Conservation (phyloP, 1,139 yeast species). For the Scheffersomyces lignicola region DNA sequence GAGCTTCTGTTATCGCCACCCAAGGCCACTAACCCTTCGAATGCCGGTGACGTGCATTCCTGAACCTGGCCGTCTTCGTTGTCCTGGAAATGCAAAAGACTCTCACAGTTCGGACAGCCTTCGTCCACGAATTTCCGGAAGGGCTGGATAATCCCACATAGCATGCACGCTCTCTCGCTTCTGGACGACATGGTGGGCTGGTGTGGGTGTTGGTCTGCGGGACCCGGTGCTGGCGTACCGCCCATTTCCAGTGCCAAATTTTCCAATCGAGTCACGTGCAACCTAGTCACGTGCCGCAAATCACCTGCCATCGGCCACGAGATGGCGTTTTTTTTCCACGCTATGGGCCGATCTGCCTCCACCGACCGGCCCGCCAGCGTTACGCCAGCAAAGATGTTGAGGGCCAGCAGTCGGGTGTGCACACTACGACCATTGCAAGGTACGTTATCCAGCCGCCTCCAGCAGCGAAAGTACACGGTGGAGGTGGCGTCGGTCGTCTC, state of each 20-base stretch:
- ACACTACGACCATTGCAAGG: too few relatives aligned
- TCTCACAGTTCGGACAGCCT: constrained; percentile 98
- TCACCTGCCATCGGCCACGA: too few relatives aligned
- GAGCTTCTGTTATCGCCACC: constrained; percentile 78
- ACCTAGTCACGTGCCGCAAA: too few relatives aligned
- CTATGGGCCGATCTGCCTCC: too few relatives aligned
- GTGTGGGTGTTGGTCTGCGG: too few relatives aligned
- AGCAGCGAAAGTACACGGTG: constrained; percentile 11
- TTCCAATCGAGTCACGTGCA: too few relatives aligned
- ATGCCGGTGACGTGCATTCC: constrained; percentile 94
- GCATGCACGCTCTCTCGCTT: constrained; percentile 94
- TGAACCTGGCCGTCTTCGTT: constrained; percentile 81
- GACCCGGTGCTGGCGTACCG: too few relatives aligned
- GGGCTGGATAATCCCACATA: constrained; percentile 90
- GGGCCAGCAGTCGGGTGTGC: too few relatives aligned
- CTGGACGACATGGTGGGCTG: constrained; percentile 63
- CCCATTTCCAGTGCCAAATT: too few relatives aligned
- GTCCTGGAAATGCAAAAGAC: constrained; percentile 74
- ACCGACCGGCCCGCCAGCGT: too few relatives aligned
- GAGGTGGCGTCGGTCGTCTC: constrained; percentile 22
- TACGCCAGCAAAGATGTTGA: too few relatives aligned
- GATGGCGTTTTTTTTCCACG: too few relatives aligned
- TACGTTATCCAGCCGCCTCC: background rate
- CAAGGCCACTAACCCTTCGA: constrained; percentile 92
- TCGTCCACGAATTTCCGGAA: constrained; percentile 68